Percentiles rank a stretch among this genome's conserved stretches.
Evolutionary conservation across 768 basidiomycete species (phyloP).

Genomic region (Psilocybe cyanescens): DNA sequence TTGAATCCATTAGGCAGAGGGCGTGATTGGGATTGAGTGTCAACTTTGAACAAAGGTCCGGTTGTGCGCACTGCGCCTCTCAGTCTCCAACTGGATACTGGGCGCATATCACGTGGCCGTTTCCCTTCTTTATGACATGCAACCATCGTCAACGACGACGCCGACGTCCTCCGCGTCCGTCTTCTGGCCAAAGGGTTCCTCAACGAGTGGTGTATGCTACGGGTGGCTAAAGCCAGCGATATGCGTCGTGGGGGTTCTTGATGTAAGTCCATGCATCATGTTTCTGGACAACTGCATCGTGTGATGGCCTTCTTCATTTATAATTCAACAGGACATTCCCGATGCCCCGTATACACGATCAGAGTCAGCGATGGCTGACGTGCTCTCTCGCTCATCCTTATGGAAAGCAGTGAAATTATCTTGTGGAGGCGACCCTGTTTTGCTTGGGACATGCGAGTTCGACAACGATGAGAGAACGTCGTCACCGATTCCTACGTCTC

Average conservation of each 20-base stretch:
- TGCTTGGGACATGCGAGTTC: conserved; percentile 38
- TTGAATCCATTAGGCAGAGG: conserved; percentile 7
- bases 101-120: conserved; percentile 28
- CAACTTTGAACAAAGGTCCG: conserved; percentile 10
- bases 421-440: conserved; percentile 34
- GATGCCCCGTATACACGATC: not conserved
- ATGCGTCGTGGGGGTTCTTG: conserved; percentile 57
- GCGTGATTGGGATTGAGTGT: not conserved
- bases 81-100: conserved; percentile 10
- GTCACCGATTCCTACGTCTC: conserved; percentile 16
- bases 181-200: conserved; percentile 60
- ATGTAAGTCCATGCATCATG: conserved; percentile 14
- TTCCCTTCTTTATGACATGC: conserved; percentile 8
- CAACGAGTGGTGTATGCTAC: conserved; percentile 51
- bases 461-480: not conserved
- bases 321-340: conserved; percentile 2
- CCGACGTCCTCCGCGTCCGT: conserved; percentile 33
- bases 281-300: not conserved
- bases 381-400: conserved; percentile 12
- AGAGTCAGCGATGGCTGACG: conserved; percentile 1
- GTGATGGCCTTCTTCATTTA: not conserved
- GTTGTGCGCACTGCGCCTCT: not conserved
- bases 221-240: conserved; percentile 56
- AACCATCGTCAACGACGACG: conserved; percentile 15
- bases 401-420: conserved; percentile 31